Conservation (phyloP, 192 early-diverging fungal genomes). For the Coemansia sp. region DNA sequence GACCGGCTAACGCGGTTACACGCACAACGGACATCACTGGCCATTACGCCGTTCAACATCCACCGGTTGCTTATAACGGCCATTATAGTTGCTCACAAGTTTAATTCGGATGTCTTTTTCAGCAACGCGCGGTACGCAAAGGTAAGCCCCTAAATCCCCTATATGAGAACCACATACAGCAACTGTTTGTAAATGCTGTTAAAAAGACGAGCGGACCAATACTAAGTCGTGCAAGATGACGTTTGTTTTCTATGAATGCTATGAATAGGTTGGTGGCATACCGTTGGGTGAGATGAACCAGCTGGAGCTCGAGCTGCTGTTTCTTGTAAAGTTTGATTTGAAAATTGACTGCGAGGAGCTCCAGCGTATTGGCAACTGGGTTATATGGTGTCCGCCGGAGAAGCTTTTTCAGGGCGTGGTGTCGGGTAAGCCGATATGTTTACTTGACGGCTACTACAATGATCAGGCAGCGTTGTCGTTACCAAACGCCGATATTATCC, state of each 20-base stretch:
- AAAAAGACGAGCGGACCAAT: neutral
- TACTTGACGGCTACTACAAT: slow-evolving; percentile 24
- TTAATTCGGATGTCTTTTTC: slow-evolving; percentile 71
- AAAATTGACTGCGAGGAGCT: slow-evolving; percentile 61
- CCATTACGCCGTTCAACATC: slow-evolving; percentile 64
- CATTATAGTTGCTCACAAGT: slow-evolving; percentile 72
- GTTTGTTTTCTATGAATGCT: too few relatives aligned
- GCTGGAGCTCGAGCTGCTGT: slow-evolving; percentile 72
- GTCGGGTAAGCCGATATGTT: neutral
- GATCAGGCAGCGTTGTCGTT: slow-evolving; percentile 3
- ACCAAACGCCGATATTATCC: neutral
- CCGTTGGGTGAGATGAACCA: slow-evolving; percentile 69
- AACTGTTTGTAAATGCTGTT: neutral
- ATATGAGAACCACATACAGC: too few relatives aligned
- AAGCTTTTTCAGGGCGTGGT: neutral
- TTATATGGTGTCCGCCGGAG: slow-evolving; percentile 30
- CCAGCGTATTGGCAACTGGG: slow-evolving; percentile 60
- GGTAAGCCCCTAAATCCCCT: slow-evolving; percentile 13
- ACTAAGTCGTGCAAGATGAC: too few relatives aligned
- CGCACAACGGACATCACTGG: slow-evolving; percentile 51
- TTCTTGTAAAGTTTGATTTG: slow-evolving; percentile 68
- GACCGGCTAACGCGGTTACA: slow-evolving; percentile 58
- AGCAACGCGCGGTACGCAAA: slow-evolving; percentile 71
- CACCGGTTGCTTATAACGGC: slow-evolving; percentile 69
- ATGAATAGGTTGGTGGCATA: slow-evolving; percentile 66